These are phyloP conservation scores for Madurella mycetomatis DNA, from an alignment of 2,329 filamentous ascomycete genomes.

Conservation along the genomic window DNA sequence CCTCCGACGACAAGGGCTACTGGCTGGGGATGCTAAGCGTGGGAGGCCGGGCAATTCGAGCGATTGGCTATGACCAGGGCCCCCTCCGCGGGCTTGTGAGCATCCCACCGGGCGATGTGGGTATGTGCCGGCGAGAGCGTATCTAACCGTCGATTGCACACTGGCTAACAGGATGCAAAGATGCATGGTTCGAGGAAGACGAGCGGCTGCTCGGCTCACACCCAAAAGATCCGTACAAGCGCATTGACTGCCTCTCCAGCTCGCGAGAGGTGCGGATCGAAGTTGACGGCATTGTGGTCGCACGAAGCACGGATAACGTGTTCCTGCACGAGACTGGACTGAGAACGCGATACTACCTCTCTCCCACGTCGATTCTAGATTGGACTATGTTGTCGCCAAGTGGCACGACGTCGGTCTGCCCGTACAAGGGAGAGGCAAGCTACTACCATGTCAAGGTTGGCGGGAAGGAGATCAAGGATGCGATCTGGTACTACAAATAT, in stretches of 20 bases:
- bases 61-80: background rate
- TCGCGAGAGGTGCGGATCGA: conserved; percentile 49
- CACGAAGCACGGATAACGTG: conserved; percentile 41
- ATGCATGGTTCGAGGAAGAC: conserved; percentile 38
- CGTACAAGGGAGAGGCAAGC: conserved; percentile 63
- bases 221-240: conserved; percentile 63
- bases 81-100: background rate
- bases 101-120: background rate
- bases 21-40: background rate
- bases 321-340: conserved; percentile 60
- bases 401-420: conserved; percentile 51
- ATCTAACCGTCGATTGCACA: background rate
- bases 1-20: background rate
- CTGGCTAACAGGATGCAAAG: conserved; percentile 10
- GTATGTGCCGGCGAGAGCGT: background rate
- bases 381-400: conserved; percentile 44
- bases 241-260: conserved; percentile 57
- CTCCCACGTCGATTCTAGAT: conserved; percentile 45
- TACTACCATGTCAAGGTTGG: conserved; percentile 55
- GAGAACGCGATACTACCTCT: conserved; percentile 56
- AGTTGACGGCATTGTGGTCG: conserved; percentile 43
- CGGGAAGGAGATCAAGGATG: conserved; percentile 41
- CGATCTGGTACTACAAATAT: conserved; percentile 59
- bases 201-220: conserved; percentile 40
- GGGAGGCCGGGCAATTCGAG: background rate